Evolutionary conservation across 495 filamentous ascomycete genomes (phyloP).

Genomic region (Penicillium herquei): DNA sequence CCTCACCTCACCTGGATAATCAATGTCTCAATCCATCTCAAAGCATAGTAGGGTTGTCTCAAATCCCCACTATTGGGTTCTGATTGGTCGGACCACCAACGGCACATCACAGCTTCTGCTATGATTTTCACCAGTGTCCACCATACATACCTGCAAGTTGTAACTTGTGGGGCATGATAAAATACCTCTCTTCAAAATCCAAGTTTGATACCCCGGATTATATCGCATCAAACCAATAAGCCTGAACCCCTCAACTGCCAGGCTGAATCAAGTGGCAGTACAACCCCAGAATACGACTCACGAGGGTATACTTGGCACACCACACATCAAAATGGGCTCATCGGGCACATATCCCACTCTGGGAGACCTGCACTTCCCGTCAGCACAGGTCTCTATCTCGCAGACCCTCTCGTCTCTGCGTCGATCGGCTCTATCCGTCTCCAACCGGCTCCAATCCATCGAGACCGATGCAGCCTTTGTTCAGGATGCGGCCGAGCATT

Average conservation of each 20-base stretch:
- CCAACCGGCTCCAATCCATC: slow-evolving; percentile 77
- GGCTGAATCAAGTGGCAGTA: slow-evolving; percentile 3
- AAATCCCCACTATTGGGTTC: not conserved
- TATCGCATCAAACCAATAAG: not conserved
- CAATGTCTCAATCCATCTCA: no score
- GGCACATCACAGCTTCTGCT: slow-evolving; percentile 9
- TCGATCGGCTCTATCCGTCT: slow-evolving; percentile 70
- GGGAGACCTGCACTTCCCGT: slow-evolving; percentile 45
- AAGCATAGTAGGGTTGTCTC: no score
- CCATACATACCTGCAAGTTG: not conserved
- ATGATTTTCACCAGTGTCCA: slow-evolving; percentile 10
- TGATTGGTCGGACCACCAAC: slow-evolving; percentile 13
- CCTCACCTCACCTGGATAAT: no score
- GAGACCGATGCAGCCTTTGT: slow-evolving; percentile 67
- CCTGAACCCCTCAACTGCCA: not conserved
- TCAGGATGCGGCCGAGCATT: slow-evolving; percentile 47
- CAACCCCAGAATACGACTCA: slow-evolving; percentile 11
- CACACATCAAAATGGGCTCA: slow-evolving; percentile 8
- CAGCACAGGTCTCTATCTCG: slow-evolving; percentile 38
- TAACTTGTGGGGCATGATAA: not conserved
- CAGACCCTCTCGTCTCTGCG: slow-evolving; percentile 58
- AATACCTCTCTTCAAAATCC: not conserved
- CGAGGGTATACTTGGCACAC: slow-evolving; percentile 5
- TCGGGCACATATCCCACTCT: slow-evolving; percentile 36
- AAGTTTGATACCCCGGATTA: not conserved